phyloP scores from a whole-genome alignment of 1,284 basidiomycete species.

The Phenoliferia sp. region DNA sequence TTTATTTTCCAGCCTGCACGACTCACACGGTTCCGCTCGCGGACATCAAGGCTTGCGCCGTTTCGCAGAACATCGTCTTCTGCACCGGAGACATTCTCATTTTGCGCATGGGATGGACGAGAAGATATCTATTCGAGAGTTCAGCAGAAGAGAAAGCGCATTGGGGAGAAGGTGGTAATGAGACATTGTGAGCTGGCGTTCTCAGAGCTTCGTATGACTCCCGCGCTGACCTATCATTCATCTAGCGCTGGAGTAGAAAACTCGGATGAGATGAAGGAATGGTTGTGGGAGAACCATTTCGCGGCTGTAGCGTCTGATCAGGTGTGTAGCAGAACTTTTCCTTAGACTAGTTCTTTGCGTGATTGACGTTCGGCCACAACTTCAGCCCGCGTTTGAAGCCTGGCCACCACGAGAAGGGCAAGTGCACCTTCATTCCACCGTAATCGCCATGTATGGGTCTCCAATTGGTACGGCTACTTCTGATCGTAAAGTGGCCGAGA shows the following conservation, averaged over 20 bases:
- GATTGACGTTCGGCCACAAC: neutral
- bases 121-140: neutral
- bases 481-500: neutral
- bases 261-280: neutral
- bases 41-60: slow-evolving; percentile 2
- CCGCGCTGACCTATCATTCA: neutral
- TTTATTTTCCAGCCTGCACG: neutral
- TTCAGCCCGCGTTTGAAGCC: neutral
- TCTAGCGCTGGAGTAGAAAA: neutral
- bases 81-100: neutral
- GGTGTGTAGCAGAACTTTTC: neutral
- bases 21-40: neutral
- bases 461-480: neutral
- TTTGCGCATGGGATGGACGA: neutral
- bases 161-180: neutral
- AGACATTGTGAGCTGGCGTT: neutral
- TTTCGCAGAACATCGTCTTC: neutral
- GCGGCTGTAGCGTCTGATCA: neutral
- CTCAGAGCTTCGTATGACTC: neutral
- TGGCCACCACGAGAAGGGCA: neutral
- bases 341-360: neutral
- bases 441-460: neutral
- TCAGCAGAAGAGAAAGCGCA: neutral
- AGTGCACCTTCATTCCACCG: neutral
- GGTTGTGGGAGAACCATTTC: slow-evolving; percentile 3